phyloP scores from a whole-genome alignment of 2,329 filamentous ascomycete species.

The Helotiales sp. region DNA sequence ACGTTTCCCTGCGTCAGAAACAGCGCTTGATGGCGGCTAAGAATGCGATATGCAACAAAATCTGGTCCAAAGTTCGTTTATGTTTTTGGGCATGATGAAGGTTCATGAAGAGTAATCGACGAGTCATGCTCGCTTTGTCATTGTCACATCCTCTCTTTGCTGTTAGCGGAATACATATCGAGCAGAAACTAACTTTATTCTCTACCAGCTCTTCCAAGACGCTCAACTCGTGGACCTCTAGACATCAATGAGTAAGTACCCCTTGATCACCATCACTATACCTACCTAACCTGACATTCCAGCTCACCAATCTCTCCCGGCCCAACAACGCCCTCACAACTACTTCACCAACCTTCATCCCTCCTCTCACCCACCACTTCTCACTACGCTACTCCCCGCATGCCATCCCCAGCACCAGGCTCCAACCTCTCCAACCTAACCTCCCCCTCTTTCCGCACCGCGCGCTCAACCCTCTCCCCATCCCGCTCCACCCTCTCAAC shows the following conservation, averaged over 20 bases:
- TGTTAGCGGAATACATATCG: background rate
- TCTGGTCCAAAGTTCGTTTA: background rate
- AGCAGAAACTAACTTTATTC: slow-evolving; percentile 6
- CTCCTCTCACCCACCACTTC: slow-evolving; percentile 25
- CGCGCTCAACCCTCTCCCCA: slow-evolving; percentile 31
- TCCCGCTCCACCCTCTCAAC: slow-evolving; percentile 35
- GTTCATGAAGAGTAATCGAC: background rate
- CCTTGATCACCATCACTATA: background rate
- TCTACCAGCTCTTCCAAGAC: slow-evolving; percentile 47
- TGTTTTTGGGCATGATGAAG: background rate
- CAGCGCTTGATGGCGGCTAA: slow-evolving; percentile 9
- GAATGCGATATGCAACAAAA: slow-evolving; percentile 21
- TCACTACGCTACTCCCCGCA: slow-evolving; percentile 25
- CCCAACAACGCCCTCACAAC: background rate
- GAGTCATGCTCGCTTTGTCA: background rate
- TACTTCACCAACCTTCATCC: slow-evolving; percentile 13
- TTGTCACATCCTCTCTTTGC: background rate
- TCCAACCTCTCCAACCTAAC: slow-evolving; percentile 27
- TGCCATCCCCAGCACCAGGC: slow-evolving; percentile 29
- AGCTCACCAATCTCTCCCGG: slow-evolving; percentile 19
- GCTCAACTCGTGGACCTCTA: slow-evolving; percentile 76
- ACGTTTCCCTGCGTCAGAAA: background rate
- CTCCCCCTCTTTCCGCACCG: slow-evolving; percentile 27
- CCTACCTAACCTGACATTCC: slow-evolving; percentile 5
- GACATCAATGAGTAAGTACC: slow-evolving; percentile 70